A percentile compares a stretch with the other conserved stretches of the same genome.
Evolutionary conservation across 257 asterid species (phyloP).

Genomic region (Salvia miltiorrhiza): DNA sequence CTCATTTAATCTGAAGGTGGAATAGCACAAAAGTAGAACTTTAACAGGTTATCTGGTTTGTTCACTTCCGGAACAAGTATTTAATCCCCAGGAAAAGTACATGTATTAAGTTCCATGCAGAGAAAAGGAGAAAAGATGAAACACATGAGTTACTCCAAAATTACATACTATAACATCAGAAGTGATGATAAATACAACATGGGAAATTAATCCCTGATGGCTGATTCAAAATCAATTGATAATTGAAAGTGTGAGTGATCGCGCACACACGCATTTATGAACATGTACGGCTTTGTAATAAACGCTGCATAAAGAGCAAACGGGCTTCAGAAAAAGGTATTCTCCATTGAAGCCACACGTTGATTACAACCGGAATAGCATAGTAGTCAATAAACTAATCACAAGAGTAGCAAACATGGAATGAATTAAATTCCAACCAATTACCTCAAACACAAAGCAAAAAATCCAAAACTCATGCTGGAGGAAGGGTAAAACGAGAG

Average conservation of each 20-base stretch:
- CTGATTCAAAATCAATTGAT: background rate
- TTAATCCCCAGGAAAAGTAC: slow-evolving; percentile 1
- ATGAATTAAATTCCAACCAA: background rate
- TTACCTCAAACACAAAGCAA: slow-evolving; percentile 4
- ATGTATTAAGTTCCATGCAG: background rate
- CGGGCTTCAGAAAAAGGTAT: background rate
- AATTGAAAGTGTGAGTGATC: background rate
- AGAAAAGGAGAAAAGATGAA: background rate
- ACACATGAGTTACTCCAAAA: slow-evolving; percentile 1
- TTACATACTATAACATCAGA: background rate
- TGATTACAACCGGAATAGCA: slow-evolving; percentile 15
- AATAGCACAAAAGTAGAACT: background rate
- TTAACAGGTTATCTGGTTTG: background rate
- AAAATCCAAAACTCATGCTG: background rate
- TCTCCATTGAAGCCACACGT: background rate
- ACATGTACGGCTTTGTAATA: background rate
- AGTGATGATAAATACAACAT: background rate
- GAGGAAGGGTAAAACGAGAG: background rate
- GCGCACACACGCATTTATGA: background rate
- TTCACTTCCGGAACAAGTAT: background rate
- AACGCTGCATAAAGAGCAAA: background rate
- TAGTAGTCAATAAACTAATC: background rate
- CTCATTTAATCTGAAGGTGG: background rate
- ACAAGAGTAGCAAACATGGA: background rate
- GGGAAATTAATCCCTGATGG: background rate